Percentiles rank a stretch among this genome's conserved stretches.
phyloP scores from a whole-genome alignment of 345 rosid species.

The Raphanus sativus region DNA sequence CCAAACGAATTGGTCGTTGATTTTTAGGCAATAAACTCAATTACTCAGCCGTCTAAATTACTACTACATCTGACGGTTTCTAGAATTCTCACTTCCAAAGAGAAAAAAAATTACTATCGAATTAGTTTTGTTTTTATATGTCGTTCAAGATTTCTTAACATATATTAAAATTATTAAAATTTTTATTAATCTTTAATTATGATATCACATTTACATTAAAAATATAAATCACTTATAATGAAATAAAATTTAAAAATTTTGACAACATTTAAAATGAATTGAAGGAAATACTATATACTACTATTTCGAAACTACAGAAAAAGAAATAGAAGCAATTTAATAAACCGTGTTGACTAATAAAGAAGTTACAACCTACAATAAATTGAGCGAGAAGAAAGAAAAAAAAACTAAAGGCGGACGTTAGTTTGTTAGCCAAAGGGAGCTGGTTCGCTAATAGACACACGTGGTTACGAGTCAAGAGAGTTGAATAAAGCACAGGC shows the following conservation, averaged over 20 bases:
- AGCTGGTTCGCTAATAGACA: slow-evolving; percentile 5
- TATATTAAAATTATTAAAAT: too few species aligned
- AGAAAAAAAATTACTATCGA: too few species aligned
- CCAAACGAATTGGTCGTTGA: slow-evolving; percentile 4
- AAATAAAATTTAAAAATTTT: too few species aligned
- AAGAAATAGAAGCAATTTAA: not conserved
- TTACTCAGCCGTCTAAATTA: not conserved
- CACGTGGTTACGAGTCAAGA: too few species aligned
- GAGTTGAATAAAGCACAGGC: not conserved
- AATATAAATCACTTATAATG: too few species aligned
- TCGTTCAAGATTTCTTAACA: too few species aligned
- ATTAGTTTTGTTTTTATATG: too few species aligned
- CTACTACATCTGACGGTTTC: not conserved
- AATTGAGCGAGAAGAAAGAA: not conserved
- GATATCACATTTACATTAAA: too few species aligned
- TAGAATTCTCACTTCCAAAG: not conserved
- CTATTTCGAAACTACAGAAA: not conserved
- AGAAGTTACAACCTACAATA: not conserved
- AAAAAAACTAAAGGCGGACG: slow-evolving; percentile 3
- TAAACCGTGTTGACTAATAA: slow-evolving; percentile 1
- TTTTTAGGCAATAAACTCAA: not conserved
- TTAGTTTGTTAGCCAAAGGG: slow-evolving; percentile 9
- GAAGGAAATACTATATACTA: too few species aligned
- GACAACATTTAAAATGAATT: too few species aligned
- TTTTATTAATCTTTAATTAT: too few species aligned